Base-by-base conservation (phyloP, 163 green algal species). In the Coccomyxa subellipsoidea region DNA sequence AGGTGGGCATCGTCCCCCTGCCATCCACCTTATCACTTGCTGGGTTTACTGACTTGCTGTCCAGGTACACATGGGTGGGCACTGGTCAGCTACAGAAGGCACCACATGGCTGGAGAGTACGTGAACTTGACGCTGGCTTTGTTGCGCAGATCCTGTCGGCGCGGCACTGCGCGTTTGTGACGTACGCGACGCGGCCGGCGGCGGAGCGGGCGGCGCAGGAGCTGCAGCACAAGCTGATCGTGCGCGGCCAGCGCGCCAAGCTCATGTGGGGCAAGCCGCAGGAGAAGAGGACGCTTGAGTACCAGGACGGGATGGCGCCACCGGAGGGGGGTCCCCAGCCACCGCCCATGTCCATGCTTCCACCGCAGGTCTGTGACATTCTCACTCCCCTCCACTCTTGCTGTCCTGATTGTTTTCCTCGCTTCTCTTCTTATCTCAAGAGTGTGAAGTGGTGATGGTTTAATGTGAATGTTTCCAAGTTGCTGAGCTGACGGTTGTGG, bases 81-180 rank as follows among this genome's bases (percentile, higher is more conserved):
- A n/a, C n/a, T n/a, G n/a, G n/a, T n/a, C n/a, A n/a, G n/a, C n/a
- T n/a, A n/a, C n/a, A n/a, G n/a, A n/a, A n/a, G n/a, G n/a, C n/a
- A n/a, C n/a, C n/a, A n/a, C n/a, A n/a, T n/a, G n/a, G n/a, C n/a
- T n/a, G n/a, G n/a, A n/a, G n/a, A n/a, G n/a, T n/a, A n/a, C n/a
- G n/a, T n/a, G n/a, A n/a, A n/a, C n/a, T n/a, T n/a, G n/a, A n/a
- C n/a, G n/a, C n/a, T n/a, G n/a, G n/a, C n/a, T n/a, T n/a, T n/a
- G n/a, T n/a, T n/a, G n/a, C n/a, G 47, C 47, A 59, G 47, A 59
- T 59, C 47, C 5, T 59, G 47, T 12, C 47, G 2, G 47, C 47
- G 47, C 85, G 84, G 75, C 69, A 88, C 71, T 98, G 94, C 84
- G 96, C 95, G 0, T 99, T 99, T 89, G 91, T 99, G 0, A 98